Conservation (phyloP, 306 rosid species). For the Parietaria judaica region DNA sequence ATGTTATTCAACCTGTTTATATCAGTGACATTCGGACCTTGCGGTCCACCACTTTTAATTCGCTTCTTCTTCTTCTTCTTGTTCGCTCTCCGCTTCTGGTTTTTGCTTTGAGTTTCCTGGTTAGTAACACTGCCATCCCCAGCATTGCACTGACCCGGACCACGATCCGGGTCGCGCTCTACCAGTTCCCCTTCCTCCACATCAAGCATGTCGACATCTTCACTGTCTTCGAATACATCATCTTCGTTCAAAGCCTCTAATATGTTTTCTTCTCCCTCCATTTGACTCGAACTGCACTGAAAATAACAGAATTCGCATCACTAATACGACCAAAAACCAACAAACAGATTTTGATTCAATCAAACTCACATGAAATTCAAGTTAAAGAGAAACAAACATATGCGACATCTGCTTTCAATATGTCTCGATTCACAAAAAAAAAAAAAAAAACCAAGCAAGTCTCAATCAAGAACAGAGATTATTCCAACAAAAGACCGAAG, state of each 20-base stretch:
- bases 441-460: too few relatives aligned
- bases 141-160: constrained; percentile 20
- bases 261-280: constrained; percentile 62
- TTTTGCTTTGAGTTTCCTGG: constrained; percentile 28
- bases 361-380: background rate
- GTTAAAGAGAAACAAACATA: background rate
- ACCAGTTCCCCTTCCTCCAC: constrained; percentile 80
- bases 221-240: constrained; percentile 30
- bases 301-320: background rate
- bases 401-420: too few relatives aligned
- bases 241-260: constrained; percentile 57
- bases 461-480: too few relatives aligned
- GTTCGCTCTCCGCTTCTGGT: constrained; percentile 35
- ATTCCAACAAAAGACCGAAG: too few relatives aligned
- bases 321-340: background rate
- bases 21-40: constrained; percentile 27
- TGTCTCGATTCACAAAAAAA: too few relatives aligned
- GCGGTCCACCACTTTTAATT: constrained; percentile 23
- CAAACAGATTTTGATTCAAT: too few relatives aligned
- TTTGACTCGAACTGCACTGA: constrained; percentile 24
- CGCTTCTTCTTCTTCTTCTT: constrained; percentile 62
- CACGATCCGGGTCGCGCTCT: constrained; percentile 24
- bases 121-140: constrained; percentile 20
- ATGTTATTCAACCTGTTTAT: constrained; percentile 49
- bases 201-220: constrained; percentile 79